A percentile compares a stretch with the other conserved stretches of the same genome.
phyloP scores from a whole-genome alignment of 345 rosid genomes.

The Turritis glabra region DNA sequence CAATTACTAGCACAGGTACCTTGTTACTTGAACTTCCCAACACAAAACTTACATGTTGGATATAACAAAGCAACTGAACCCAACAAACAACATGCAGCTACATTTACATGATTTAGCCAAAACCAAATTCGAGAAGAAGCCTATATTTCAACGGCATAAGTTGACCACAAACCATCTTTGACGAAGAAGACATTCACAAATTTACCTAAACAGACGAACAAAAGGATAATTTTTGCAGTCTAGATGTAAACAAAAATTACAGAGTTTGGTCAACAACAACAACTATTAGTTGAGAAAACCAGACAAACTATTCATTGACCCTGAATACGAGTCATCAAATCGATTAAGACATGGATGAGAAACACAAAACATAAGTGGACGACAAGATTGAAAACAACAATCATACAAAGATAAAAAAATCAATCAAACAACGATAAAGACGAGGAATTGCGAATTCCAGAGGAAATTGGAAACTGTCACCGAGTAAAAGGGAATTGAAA shows the following conservation, averaged over 20 bases:
- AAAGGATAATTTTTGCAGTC: not conserved
- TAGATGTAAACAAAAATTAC: not conserved
- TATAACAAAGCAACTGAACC: conserved; percentile 3
- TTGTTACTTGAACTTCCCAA: not conserved
- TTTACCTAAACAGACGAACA: not conserved
- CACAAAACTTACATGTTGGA: conserved; percentile 21
- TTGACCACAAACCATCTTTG: conserved; percentile 19
- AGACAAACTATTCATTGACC: conserved; percentile 10
- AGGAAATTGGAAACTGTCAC: not conserved
- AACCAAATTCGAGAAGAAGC: conserved; percentile 7
- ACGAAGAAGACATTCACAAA: conserved; percentile 3
- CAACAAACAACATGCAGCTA: conserved; percentile 29
- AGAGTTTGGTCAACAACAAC: conserved; percentile 31
- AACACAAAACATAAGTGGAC: not conserved
- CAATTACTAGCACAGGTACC: conserved; percentile 10
- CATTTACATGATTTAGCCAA: conserved; percentile 16
- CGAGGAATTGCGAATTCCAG: conserved; percentile 2
- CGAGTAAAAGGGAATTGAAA: conserved; percentile 2
- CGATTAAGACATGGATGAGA: not conserved
- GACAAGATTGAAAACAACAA: not conserved
- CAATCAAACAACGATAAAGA: conserved; percentile 9
- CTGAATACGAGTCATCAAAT: not conserved
- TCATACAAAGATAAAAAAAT: not conserved
- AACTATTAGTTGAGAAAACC: not conserved
- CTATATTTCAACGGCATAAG: not conserved